Conservation (phyloP, 495 filamentous ascomycete species). For the Polyplosphaeria fusca region DNA sequence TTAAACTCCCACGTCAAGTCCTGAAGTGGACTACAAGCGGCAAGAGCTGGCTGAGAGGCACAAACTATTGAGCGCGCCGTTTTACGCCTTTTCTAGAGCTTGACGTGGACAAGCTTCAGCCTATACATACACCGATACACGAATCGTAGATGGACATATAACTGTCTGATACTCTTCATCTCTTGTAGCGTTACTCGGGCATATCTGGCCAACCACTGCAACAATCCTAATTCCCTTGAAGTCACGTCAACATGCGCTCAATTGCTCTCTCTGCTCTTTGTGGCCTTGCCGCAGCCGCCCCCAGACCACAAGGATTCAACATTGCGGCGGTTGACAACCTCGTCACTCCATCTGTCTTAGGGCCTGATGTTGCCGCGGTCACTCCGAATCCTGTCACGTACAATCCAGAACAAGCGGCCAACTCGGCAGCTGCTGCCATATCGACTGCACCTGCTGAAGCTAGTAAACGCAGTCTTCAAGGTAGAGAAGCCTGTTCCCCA, state of each 20-base stretch:
- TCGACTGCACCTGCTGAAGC: not conserved
- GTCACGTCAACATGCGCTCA: conserved; percentile 33
- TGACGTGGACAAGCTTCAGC: too few species aligned
- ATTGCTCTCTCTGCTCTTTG: conserved; percentile 26
- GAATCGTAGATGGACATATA: too few species aligned
- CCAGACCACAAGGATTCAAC: conserved; percentile 31
- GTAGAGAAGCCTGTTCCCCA: conserved; percentile 3
- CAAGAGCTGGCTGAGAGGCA: too few species aligned
- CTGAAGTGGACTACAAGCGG: too few species aligned
- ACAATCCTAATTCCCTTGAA: too few species aligned
- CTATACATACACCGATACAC: too few species aligned
- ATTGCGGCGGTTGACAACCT: conserved; percentile 18
- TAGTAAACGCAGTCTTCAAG: conserved; percentile 2
- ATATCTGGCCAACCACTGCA: too few species aligned
- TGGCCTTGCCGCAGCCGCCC: conserved; percentile 29
- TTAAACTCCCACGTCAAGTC: too few species aligned
- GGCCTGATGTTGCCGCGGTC: conserved; percentile 1
- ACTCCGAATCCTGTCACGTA: conserved; percentile 4
- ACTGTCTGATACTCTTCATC: too few species aligned
- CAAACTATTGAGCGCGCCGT: too few species aligned
- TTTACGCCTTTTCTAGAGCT: too few species aligned
- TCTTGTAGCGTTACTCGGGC: too few species aligned
- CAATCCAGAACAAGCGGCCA: conserved; percentile 5
- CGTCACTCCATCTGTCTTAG: conserved; percentile 4
- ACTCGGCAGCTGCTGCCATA: conserved; percentile 13